Evolutionary conservation across 176 grass and related monocot genomes (phyloP).

Genomic region (Ensete glaucum): DNA sequence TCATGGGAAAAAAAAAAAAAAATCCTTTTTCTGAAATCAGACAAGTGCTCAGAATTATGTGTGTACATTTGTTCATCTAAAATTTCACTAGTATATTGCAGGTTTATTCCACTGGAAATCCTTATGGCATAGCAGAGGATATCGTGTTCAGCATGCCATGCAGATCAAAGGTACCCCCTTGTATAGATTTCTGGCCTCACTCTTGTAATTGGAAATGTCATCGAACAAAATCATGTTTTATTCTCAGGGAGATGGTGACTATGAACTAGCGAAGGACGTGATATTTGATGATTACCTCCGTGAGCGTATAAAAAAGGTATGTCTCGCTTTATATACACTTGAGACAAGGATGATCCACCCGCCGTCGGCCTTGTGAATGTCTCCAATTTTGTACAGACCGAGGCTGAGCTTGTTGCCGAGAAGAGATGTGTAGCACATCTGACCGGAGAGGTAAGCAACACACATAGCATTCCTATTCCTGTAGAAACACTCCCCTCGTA

Average conservation of each 20-base stretch:
- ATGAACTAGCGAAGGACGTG: conserved; percentile 72
- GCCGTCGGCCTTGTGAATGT: not conserved
- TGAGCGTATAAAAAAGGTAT: conserved; percentile 77
- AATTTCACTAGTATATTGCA: conserved; percentile 14
- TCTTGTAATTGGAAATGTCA: not conserved
- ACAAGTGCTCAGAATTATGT: not conserved
- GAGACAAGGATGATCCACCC: not conserved
- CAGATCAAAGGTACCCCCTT: conserved; percentile 47
- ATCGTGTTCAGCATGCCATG: conserved; percentile 98
- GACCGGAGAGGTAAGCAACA: conserved; percentile 66
- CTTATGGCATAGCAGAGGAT: conserved; percentile 85
- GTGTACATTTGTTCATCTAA: not conserved
- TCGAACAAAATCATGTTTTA: conserved; percentile 3
- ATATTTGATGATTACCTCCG: conserved; percentile 78
- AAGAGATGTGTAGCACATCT: conserved; percentile 94
- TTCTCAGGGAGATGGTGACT: conserved; percentile 69
- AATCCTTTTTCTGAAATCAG: too few species aligned
- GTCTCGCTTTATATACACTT: not conserved
- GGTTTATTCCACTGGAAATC: conserved; percentile 83
- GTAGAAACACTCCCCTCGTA: too few species aligned
- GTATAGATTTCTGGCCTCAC: not conserved
- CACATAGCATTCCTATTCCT: not conserved
- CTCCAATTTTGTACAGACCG: conserved; percentile 32
- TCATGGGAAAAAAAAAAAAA: too few species aligned
- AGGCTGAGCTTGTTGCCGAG: conserved; percentile 89